phyloP scores from a whole-genome alignment of 2,329 filamentous ascomycete genomes.

The Neocucurbitaria cava region DNA sequence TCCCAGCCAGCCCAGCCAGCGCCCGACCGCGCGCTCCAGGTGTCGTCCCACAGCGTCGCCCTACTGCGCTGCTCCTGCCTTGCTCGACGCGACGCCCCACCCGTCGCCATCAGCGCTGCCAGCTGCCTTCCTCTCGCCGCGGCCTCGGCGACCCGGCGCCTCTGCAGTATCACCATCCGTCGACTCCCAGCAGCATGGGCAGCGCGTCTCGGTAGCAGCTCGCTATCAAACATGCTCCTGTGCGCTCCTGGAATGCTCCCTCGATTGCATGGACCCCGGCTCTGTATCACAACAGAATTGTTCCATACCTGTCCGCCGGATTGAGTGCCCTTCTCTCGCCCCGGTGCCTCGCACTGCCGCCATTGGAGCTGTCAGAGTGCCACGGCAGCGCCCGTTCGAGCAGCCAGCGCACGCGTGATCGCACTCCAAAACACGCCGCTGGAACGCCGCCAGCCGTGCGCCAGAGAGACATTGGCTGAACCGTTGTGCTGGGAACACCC shows the following conservation, averaged over 20 bases:
- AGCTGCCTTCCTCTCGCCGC: slow-evolving; percentile 10
- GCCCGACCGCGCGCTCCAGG: slow-evolving; percentile 12
- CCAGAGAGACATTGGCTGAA: slow-evolving; percentile 45
- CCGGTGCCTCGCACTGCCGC: slow-evolving; percentile 3
- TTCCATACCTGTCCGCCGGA: slow-evolving; percentile 51
- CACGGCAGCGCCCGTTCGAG: slow-evolving; percentile 46
- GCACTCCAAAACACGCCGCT: slow-evolving; percentile 50
- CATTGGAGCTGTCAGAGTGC: slow-evolving; percentile 41
- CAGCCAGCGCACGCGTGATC: slow-evolving; percentile 51
- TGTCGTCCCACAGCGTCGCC: slow-evolving; percentile 32
- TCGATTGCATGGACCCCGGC: slow-evolving; percentile 47
- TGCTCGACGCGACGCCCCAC: slow-evolving; percentile 18
- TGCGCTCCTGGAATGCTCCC: slow-evolving; percentile 42
- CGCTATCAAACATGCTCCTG: slow-evolving; percentile 41
- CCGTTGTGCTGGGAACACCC: slow-evolving; percentile 42
- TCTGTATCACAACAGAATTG: slow-evolving; percentile 46
- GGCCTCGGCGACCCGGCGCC: slow-evolving; percentile 13
- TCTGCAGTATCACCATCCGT: slow-evolving; percentile 11
- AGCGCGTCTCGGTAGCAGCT: slow-evolving; percentile 40
- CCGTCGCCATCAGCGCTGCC: no score
- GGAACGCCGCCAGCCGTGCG: slow-evolving; percentile 45
- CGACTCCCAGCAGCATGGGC: slow-evolving; percentile 43
- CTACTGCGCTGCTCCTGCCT: slow-evolving; percentile 23
- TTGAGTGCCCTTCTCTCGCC: slow-evolving; percentile 26
- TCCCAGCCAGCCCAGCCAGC: neutral